phyloP scores from a whole-genome alignment of 768 basidiomycete genomes.

The Xanthoconium purpureum region DNA sequence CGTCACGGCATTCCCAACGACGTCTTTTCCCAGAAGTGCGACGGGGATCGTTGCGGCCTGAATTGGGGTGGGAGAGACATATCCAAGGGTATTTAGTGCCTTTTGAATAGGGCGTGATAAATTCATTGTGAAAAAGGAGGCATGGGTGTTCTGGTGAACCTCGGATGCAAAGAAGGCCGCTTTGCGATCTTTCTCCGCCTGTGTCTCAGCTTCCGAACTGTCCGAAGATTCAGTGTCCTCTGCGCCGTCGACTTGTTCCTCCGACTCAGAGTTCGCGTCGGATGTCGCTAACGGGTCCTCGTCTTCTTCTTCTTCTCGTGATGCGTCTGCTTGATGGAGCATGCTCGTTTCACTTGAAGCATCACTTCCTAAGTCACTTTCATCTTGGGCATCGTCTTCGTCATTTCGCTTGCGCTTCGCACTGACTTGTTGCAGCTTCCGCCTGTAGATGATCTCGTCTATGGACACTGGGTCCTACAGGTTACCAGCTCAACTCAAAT shows the following conservation, averaged over 20 bases:
- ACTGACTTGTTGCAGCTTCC: conserved; percentile 42
- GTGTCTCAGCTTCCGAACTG: conserved; percentile 59
- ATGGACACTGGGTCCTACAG: conserved; percentile 75
- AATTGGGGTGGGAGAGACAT: conserved; percentile 88
- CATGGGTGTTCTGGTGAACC: conserved; percentile 48
- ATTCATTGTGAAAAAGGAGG: conserved; percentile 90
- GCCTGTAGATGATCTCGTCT: conserved; percentile 86
- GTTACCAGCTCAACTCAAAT: conserved; percentile 3
- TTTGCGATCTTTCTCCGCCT: conserved; percentile 66
- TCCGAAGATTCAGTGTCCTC: conserved; percentile 51
- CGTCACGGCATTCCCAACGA: conserved; percentile 94
- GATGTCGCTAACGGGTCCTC: conserved; percentile 35
- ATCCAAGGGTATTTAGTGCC: conserved; percentile 78
- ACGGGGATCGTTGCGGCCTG: conserved; percentile 93
- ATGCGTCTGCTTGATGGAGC: conserved; percentile 27
- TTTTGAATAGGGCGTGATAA: conserved; percentile 92
- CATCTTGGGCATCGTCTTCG: conserved; percentile 36
- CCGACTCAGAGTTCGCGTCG: conserved; percentile 30
- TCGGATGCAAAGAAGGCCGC: conserved; percentile 82
- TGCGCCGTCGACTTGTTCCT: conserved; percentile 26
- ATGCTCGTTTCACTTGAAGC: conserved; percentile 1
- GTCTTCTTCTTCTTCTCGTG: conserved; percentile 31
- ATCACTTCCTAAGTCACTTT: conserved; percentile 31
- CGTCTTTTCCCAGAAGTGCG: conserved; percentile 90
- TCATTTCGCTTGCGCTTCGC: conserved; percentile 61